Evolutionary conservation across 2,329 filamentous ascomycete species (phyloP).

Genomic region (Sphaerulina populicola): DNA sequence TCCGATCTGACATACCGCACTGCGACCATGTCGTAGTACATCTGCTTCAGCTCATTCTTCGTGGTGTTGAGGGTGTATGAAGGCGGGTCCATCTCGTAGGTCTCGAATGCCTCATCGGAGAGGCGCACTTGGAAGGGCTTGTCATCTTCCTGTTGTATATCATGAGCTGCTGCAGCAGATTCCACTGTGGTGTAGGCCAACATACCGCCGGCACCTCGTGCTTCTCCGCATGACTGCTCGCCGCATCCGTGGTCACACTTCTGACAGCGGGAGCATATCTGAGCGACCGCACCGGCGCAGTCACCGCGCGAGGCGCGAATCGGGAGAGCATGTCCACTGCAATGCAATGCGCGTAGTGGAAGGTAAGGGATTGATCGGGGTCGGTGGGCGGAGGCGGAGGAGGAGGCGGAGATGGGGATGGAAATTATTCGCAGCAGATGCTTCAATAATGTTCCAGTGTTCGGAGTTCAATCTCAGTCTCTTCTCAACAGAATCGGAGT

Average conservation of each 20-base stretch:
- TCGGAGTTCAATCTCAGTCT: constrained; percentile 2
- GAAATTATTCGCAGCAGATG: background rate
- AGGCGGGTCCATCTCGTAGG: constrained; percentile 95
- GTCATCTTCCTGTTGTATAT: constrained; percentile 67
- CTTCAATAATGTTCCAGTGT: background rate
- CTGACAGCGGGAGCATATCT: constrained; percentile 44
- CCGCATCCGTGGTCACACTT: constrained; percentile 89
- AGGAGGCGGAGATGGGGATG: constrained; percentile 2
- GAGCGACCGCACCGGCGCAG: constrained; percentile 28
- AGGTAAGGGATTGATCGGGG: background rate
- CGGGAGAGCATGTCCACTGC: constrained; percentile 30
- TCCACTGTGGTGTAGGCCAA: constrained; percentile 2
- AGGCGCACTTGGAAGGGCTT: constrained; percentile 86
- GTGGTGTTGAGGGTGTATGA: constrained; percentile 86
- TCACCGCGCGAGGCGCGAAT: constrained; percentile 32
- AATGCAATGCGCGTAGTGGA: constrained; percentile 1
- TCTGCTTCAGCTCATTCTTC: constrained; percentile 97
- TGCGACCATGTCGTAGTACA: constrained; percentile 97
- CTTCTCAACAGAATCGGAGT: background rate
- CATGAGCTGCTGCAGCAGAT: constrained; percentile 3
- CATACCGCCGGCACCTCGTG: constrained; percentile 59
- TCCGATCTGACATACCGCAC: constrained; percentile 59
- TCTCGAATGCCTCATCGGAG: constrained; percentile 98
- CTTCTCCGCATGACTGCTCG: constrained; percentile 81
- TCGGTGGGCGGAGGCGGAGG: background rate